Percentiles rank a stretch among this genome's conserved stretches.
Conservation (phyloP, 2,329 filamentous ascomycete genomes). For the Penicillium sp. region DNA sequence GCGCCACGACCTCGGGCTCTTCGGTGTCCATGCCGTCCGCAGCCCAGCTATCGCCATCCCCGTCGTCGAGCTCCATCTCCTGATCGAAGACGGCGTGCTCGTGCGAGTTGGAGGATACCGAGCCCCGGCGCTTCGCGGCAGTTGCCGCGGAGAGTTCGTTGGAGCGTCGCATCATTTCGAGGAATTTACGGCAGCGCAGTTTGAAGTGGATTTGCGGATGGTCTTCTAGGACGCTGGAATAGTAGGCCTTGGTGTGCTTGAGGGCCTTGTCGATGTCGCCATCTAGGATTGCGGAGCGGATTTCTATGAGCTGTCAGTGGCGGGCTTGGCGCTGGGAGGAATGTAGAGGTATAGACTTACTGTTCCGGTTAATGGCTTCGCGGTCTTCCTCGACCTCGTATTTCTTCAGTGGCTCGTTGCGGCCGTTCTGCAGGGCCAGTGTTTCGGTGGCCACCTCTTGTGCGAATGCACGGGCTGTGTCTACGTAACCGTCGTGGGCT, state of each 20-base stretch:
- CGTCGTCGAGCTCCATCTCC: conserved; percentile 57
- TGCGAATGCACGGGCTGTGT: conserved; percentile 85
- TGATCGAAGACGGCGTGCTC: conserved; percentile 48
- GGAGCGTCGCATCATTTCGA: conserved; percentile 83
- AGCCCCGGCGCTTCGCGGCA: conserved; percentile 38
- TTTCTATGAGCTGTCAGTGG: conserved; percentile 54
- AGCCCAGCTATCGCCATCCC: conserved; percentile 28
- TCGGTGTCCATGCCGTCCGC: conserved; percentile 57
- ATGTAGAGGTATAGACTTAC: conserved; percentile 51
- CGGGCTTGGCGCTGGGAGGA: not conserved
- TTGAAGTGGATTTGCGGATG: conserved; percentile 86
- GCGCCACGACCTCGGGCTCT: conserved; percentile 38
- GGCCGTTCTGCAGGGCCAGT: conserved; percentile 62
- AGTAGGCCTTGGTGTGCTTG: conserved; percentile 74
- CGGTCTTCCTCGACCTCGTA: conserved; percentile 75
- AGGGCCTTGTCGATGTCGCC: conserved; percentile 89
- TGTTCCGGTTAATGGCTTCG: conserved; percentile 81
- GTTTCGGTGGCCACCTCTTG: conserved; percentile 75
- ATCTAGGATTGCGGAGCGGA: conserved; percentile 80
- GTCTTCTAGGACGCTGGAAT: conserved; percentile 73
- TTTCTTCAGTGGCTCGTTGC: conserved; percentile 51
- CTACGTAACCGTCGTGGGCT: conserved; percentile 91
- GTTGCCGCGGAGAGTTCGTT: conserved; percentile 56
- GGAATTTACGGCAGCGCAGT: conserved; percentile 84
- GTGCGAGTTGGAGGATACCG: conserved; percentile 40